phyloP scores from a whole-genome alignment of 306 rosid genomes.

The Elaeagnus macrophylla region DNA sequence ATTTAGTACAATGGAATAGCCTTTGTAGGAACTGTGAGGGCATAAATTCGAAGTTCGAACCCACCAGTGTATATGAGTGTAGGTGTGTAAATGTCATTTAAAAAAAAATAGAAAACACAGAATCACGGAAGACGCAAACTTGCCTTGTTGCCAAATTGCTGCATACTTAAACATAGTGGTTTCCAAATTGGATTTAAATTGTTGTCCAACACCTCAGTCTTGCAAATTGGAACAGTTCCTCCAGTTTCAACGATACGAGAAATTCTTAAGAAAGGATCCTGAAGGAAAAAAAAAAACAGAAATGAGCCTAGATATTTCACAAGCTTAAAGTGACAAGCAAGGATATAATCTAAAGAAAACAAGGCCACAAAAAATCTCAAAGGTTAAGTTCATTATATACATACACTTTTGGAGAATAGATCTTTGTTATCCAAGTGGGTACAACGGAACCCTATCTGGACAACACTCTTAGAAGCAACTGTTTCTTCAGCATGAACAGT shows the following conservation, averaged over 20 bases:
- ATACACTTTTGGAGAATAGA: slow-evolving; percentile 64
- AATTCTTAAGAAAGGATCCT: slow-evolving; percentile 83
- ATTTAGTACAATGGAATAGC: too few species aligned
- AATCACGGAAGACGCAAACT: slow-evolving; percentile 17
- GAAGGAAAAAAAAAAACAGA: slow-evolving; percentile 3
- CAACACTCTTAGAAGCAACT: slow-evolving; percentile 49
- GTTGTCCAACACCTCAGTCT: slow-evolving; percentile 69
- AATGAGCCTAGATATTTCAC: not conserved
- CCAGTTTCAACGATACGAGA: slow-evolving; percentile 76
- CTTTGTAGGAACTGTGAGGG: too few species aligned
- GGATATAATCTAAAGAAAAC: not conserved
- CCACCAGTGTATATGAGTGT: too few species aligned
- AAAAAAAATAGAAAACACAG: slow-evolving; percentile 3
- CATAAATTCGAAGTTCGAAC: too few species aligned
- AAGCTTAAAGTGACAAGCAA: not conserved
- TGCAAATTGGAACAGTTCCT: slow-evolving; percentile 71
- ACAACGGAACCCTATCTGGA: slow-evolving; percentile 61
- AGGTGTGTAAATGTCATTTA: not conserved
- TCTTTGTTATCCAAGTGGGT: slow-evolving; percentile 70
- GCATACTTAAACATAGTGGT: slow-evolving; percentile 46
- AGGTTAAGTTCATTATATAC: slow-evolving; percentile 7
- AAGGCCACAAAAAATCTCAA: not conserved
- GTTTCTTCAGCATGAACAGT: slow-evolving; percentile 74
- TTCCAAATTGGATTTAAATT: slow-evolving; percentile 77
- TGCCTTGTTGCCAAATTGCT: slow-evolving; percentile 76